Conservation (phyloP, 352 stramenopile genomes). For the Pilasporangium apinafurcum region DNA sequence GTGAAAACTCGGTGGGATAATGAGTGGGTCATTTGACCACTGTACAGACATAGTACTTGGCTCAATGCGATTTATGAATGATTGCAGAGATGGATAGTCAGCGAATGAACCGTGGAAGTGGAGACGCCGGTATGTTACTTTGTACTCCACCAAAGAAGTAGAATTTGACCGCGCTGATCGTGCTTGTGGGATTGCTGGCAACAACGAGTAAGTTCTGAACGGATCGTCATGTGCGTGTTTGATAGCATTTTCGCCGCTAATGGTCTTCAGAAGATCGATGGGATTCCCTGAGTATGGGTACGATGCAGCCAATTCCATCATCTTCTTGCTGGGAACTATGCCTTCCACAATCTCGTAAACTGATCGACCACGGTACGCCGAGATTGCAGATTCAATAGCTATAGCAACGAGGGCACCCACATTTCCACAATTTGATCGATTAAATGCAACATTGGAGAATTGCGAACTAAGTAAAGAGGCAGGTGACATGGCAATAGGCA, state of each 20-base stretch:
- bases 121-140: slow-evolving; percentile 33
- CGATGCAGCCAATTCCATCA: slow-evolving; percentile 39
- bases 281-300: slow-evolving; percentile 32
- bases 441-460: slow-evolving; percentile 19
- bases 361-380: slow-evolving; percentile 20
- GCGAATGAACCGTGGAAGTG: slow-evolving; percentile 45
- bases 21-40: slow-evolving; percentile 21
- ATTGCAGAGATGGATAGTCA: slow-evolving; percentile 11
- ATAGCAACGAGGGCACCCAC: slow-evolving; percentile 31
- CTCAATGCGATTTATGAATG: slow-evolving; percentile 19
- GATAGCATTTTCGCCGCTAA: slow-evolving; percentile 9
- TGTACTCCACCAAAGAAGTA: no score
- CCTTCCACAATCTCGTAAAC: slow-evolving; percentile 42
- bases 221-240: slow-evolving; percentile 2
- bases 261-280: slow-evolving; percentile 17
- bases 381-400: slow-evolving; percentile 44
- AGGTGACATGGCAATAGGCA: slow-evolving; percentile 44
- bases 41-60: slow-evolving; percentile 21
- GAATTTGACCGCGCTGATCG: no score
- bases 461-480: slow-evolving; percentile 15
- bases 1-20: slow-evolving; percentile 3
- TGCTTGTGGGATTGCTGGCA: slow-evolving; percentile 25
- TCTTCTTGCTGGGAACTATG: slow-evolving; percentile 42
- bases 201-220: slow-evolving; percentile 25
- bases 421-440: slow-evolving; percentile 21